Conservation (phyloP, 139 green algal species). For the Tetradesmus obliquus region DNA sequence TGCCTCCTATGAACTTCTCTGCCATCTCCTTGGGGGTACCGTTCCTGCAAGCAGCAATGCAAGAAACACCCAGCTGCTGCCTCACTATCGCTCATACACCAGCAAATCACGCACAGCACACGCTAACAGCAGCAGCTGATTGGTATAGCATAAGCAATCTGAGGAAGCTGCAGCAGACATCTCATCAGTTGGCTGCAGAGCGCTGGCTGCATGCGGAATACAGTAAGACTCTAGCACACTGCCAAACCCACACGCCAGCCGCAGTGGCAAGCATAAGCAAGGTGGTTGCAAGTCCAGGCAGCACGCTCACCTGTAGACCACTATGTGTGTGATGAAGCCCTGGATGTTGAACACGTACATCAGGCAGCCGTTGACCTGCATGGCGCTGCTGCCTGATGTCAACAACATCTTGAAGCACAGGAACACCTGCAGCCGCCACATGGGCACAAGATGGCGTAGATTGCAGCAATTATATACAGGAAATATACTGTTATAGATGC, state of each 20-base stretch:
- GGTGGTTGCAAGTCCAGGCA: no score
- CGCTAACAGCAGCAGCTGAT: no score
- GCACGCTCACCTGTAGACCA: conserved; percentile 33
- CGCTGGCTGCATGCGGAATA: not conserved
- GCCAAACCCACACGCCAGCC: not conserved
- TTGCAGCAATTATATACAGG: not conserved
- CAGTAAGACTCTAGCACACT: not conserved
- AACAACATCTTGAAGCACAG: conserved; percentile 46
- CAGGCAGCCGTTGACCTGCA: conserved; percentile 38
- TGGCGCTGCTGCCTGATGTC: not conserved
- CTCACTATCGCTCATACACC: not conserved
- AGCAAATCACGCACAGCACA: not conserved
- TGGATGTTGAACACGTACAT: conserved; percentile 50
- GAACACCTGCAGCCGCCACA: conserved; percentile 33
- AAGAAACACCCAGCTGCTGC: not conserved
- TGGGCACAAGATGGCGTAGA: not conserved
- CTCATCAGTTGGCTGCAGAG: no score
- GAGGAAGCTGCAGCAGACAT: no score
- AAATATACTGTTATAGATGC: no score
- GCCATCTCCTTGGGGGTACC: conserved; percentile 35
- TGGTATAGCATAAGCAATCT: no score
- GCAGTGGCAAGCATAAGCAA: no score
- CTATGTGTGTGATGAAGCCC: conserved; percentile 44
- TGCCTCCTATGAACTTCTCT: conserved; percentile 38
- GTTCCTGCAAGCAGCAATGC: conserved; percentile 31